These are phyloP conservation scores for Zasmidium angulare DNA, from an alignment of 2,329 filamentous ascomycete species.

Conservation along the genomic window DNA sequence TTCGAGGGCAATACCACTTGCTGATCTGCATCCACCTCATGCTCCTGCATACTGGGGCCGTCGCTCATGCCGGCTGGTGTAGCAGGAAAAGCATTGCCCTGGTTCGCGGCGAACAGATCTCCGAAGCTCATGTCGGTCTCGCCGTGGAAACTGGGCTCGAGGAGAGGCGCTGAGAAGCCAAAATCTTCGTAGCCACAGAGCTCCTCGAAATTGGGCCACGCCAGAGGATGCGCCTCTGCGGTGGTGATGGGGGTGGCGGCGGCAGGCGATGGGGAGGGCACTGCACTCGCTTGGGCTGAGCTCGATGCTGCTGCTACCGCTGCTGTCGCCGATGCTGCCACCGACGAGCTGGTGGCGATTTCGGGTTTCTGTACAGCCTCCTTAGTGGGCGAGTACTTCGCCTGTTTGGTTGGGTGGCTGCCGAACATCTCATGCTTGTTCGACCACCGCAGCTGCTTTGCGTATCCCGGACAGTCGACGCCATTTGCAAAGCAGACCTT, in stretches of 20 bases:
- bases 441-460: conserved; percentile 49
- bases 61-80: background rate
- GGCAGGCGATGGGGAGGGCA: background rate
- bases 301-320: too few relatives aligned
- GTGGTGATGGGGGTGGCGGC: background rate
- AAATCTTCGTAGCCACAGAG: conserved; percentile 9
- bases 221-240: background rate
- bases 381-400: conserved; percentile 11
- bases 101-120: background rate
- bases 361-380: conserved; percentile 3
- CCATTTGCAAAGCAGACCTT: conserved; percentile 45
- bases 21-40: background rate
- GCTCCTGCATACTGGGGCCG: background rate
- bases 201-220: conserved; percentile 8
- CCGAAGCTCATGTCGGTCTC: background rate
- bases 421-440: conserved; percentile 50
- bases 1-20: background rate
- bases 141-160: background rate
- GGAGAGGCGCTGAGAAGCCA: background rate
- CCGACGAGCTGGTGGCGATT: background rate
- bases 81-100: background rate
- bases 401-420: conserved; percentile 7
- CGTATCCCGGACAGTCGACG: conserved; percentile 48
- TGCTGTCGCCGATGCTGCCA: background rate
- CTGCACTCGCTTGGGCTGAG: background rate